Evolutionary conservation across 441 rosid species (phyloP), one percentile per base, ranked within the genome.

Genomic region (Euphorbia celastroides): DNA sequence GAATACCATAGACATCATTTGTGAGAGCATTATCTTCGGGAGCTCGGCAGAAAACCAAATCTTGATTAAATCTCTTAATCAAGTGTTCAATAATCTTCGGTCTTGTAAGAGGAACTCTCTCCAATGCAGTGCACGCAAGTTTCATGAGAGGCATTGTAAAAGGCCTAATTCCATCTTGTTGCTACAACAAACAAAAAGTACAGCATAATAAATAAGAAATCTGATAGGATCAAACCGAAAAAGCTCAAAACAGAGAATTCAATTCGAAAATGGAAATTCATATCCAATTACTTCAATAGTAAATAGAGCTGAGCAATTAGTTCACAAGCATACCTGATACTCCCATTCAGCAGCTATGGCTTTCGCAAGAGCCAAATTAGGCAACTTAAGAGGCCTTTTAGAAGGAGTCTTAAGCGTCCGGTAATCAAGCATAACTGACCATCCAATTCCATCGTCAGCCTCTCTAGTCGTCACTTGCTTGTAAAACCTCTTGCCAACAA

Each of bases 321-420:
- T 16, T 42, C 8, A 36, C 19, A 44, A 66, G 46, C 38, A 57
- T 5, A 95, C 98, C 98, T 95, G 98, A 77, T 85, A 95, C 31
- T 92, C 96, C 98, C 97, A 92, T 75, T 95, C 99, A 65, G 86
- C 92, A 48, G 93, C 97, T 69, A 95, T 75, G 72, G 98, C 98
- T 67, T 87, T 90, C 20, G 99, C 97, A 31, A 92, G 90, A 27
- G 82, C 87, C 76, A 84, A 75, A 80, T 88, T 83, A 0, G 85
- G 97, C 63, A 92, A 75, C 79, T 90, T 90, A 32, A 95, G 88
- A 63, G 90, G 82, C 75, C 88, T 79, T 73, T 92, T 95, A 1
- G 94, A 81, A 67, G 99, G 98, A 0, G 95, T 83, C 72, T 87
- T 95, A 0, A 95, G 93, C n/a, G 98, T 95, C 55, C 96, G 75